phyloP scores from a whole-genome alignment of 129 eudicot species.

The Lactuca saligna region DNA sequence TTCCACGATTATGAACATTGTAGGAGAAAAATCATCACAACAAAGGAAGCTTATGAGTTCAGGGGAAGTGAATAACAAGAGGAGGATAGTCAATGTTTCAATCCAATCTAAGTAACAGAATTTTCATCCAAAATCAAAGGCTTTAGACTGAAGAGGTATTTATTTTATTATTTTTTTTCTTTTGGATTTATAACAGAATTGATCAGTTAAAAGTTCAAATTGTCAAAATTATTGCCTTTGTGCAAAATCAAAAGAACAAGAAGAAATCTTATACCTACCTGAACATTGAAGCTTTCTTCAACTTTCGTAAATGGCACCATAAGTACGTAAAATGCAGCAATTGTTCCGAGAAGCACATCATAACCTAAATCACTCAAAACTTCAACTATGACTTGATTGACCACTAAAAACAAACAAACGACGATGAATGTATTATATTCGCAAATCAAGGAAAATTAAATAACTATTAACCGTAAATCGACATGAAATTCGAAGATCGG shows the following conservation, averaged over 20 bases:
- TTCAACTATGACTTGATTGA: constrained; percentile 5
- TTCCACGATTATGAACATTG: background rate
- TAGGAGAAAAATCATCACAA: too few relatives aligned
- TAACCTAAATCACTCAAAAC: constrained; percentile 52
- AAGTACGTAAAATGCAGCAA: constrained; percentile 84
- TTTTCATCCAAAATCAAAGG: background rate
- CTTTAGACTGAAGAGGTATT: background rate
- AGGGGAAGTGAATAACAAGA: too few relatives aligned
- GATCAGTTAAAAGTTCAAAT: background rate
- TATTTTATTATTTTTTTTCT: background rate
- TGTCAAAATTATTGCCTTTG: background rate
- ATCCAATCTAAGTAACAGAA: background rate
- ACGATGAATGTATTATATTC: background rate
- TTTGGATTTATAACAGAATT: background rate
- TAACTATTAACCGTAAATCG: constrained; percentile 21
- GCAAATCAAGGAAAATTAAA: background rate
- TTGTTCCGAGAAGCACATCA: constrained; percentile 79
- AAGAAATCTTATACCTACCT: constrained; percentile 39
- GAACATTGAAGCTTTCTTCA: constrained; percentile 99
- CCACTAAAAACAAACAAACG: background rate
- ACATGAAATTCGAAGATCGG: constrained; percentile 31
- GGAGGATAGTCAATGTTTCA: too few relatives aligned
- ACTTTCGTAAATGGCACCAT: constrained; percentile 91
- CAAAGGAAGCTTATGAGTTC: too few relatives aligned
- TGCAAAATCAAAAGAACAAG: background rate